Evolutionary conservation across 768 basidiomycete species (phyloP).

Genomic region (Pleurotus cornucopiae): DNA sequence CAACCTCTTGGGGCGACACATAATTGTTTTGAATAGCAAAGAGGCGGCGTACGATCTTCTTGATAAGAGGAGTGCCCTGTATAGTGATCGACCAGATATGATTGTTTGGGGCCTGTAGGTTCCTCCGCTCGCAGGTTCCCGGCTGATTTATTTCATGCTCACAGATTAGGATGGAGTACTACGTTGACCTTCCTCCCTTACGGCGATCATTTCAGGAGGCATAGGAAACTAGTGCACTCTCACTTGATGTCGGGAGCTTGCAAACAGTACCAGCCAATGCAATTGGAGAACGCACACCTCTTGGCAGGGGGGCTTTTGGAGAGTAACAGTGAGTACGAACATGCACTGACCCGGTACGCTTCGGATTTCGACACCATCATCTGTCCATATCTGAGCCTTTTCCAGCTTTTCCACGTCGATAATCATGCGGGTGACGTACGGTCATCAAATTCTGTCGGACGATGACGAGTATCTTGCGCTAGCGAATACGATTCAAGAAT

Average conservation of each 20-base stretch:
- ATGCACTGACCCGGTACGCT: conserved; percentile 39
- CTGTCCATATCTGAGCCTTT: neutral
- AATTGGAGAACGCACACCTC: conserved; percentile 27
- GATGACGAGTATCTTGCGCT: conserved; percentile 33
- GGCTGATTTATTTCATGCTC: neutral
- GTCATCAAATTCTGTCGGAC: conserved; percentile 22
- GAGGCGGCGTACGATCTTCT: conserved; percentile 43
- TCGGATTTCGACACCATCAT: neutral
- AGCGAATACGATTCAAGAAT: conserved; percentile 24
- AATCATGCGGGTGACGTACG: conserved; percentile 22
- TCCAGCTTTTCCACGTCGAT: conserved; percentile 15
- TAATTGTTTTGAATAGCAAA: conserved; percentile 45
- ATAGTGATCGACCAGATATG: conserved; percentile 46
- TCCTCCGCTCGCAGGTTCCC: neutral
- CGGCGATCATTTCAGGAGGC: conserved; percentile 45
- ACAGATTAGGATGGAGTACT: neutral
- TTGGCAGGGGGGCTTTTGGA: conserved; percentile 35
- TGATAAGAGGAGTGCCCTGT: conserved; percentile 48
- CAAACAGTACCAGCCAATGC: conserved; percentile 39
- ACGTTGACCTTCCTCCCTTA: conserved; percentile 4
- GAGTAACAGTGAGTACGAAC: conserved; percentile 3
- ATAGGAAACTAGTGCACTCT: conserved; percentile 36
- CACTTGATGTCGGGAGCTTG: conserved; percentile 22
- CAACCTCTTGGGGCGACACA: conserved; percentile 37
- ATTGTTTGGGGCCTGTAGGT: conserved; percentile 44